Evolutionary conservation across 768 basidiomycete genomes (phyloP), one percentile per base, ranked within the genome.

Genomic region (Cytidiella melzeri): DNA sequence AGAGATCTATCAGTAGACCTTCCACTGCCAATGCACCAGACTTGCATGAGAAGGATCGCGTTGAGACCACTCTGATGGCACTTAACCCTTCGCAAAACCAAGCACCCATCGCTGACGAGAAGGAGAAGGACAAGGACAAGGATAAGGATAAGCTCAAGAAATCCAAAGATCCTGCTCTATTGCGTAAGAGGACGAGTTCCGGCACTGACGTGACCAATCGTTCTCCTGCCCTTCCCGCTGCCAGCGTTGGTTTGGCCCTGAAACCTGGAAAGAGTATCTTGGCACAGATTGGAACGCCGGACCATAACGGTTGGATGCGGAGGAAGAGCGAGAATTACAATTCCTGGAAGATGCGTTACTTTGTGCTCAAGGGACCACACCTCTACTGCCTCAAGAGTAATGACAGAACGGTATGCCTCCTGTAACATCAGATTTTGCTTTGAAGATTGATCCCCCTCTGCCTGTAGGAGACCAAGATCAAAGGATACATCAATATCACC

Each of bases 321-420:
- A 99, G 98, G 78, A 91, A 84, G 71, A 90, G 90, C 1, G 96
- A 96, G 41, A 73, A 84, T 55, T 97, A 96, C 65, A 93, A 90
- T 58, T 73, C 77, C 18, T 99, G 96, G 96, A 97, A 96, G 70
- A 60, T 74, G 53, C 73, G 95, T 40, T 99, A 88, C 70, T 91
- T 95, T 59, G 80, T 96, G 26, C 78, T 98, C 63, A 94, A 96
- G 67, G 96, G 94, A 0, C 77, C 84, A 0, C 86, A 97, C 68
- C 59, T 99, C 37, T 99, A 98, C 64, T 88, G 83, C 60, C 64
- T 99, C 65, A 81, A 79, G 67, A 87, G 81, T 57, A 82, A 85
- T 59, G 87, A 71, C 60, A 79, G 77, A 57, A 56, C 77, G 73
- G 74, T 66, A 48, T 36, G 62, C 53, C 42, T 24, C 11, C 36